phyloP scores from a whole-genome alignment of 2,329 filamentous ascomycete genomes.

The Exserohilum turcica region DNA sequence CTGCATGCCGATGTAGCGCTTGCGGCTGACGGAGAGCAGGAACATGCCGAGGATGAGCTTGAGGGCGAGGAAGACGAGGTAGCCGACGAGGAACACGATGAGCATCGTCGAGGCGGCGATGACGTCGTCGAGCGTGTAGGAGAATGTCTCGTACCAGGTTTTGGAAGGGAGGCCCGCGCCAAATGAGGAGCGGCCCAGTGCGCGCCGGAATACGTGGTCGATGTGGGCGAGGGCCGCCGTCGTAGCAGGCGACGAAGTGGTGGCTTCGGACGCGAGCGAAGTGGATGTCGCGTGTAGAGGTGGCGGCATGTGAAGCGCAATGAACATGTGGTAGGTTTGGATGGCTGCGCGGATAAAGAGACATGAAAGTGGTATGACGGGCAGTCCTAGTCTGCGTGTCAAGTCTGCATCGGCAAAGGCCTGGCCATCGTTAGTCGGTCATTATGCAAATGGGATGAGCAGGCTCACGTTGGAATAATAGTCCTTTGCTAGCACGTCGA shows the following conservation, averaged over 20 bases:
- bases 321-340: conserved; percentile 98
- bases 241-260: conserved; percentile 68
- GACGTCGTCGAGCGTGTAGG: conserved; percentile 70
- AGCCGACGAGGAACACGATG: conserved; percentile 81
- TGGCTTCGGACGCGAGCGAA: conserved; percentile 64
- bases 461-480: conserved; percentile 85
- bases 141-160: conserved; percentile 33
- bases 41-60: conserved; percentile 90
- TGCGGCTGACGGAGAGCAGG: conserved; percentile 77
- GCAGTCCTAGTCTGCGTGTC: conserved; percentile 85
- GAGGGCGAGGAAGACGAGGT: conserved; percentile 77
- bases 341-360: conserved; percentile 93
- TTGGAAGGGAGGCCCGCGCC: conserved; percentile 40
- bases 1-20: conserved; percentile 82
- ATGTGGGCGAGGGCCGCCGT: conserved; percentile 79
- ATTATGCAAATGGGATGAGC: not conserved
- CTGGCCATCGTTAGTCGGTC: conserved; percentile 48
- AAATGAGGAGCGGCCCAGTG: conserved; percentile 75
- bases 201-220: conserved; percentile 76
- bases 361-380: conserved; percentile 89
- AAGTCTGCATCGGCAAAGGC: conserved; percentile 91
- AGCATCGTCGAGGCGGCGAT: conserved; percentile 82
- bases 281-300: conserved; percentile 71
- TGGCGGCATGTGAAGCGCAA: conserved; percentile 81
- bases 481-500: conserved; percentile 94